Conservation (phyloP, 2,329 filamentous ascomycete species). For the Macrophomina phaseolina region DNA sequence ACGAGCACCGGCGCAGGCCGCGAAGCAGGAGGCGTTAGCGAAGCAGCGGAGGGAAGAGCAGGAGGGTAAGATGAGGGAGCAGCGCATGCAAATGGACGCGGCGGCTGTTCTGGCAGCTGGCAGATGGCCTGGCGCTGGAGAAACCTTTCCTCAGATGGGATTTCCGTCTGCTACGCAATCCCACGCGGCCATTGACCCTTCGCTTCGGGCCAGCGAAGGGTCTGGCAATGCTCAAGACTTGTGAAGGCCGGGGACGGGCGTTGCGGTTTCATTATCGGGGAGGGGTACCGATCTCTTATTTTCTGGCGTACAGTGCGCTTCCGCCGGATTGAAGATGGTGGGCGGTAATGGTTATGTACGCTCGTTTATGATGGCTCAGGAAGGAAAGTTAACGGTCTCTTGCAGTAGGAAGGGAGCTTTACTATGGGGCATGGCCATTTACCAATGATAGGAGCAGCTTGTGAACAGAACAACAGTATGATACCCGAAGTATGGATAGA, state of each 20-base stretch:
- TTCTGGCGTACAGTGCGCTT: not conserved
- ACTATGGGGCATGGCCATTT: not conserved
- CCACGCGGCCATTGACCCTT: slow-evolving; percentile 22
- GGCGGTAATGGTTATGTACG: slow-evolving; percentile 18
- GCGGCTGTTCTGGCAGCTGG: slow-evolving; percentile 23
- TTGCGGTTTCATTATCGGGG: not conserved
- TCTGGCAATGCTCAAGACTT: not conserved
- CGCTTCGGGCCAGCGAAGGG: slow-evolving; percentile 13
- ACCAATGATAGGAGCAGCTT: slow-evolving; percentile 11
- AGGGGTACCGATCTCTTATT: not conserved
- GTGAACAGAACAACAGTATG: slow-evolving; percentile 22
- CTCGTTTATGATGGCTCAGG: not conserved
- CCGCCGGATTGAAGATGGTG: not conserved
- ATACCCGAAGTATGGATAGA: slow-evolving; percentile 27
- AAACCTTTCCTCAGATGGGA: slow-evolving; percentile 14
- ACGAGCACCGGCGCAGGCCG: slow-evolving; percentile 70
- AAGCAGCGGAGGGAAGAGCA: slow-evolving; percentile 27
- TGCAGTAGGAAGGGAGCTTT: not conserved
- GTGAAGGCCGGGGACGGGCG: not conserved
- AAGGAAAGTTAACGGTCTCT: not conserved
- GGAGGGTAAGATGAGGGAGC: slow-evolving; percentile 17
- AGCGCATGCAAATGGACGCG: slow-evolving; percentile 25
- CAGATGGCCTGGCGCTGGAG: slow-evolving; percentile 17
- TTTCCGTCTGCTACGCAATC: slow-evolving; percentile 2
- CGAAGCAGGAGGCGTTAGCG: slow-evolving; percentile 26